phyloP scores from a whole-genome alignment of 2,329 filamentous ascomycete species.

The Raffaelea albimanens region DNA sequence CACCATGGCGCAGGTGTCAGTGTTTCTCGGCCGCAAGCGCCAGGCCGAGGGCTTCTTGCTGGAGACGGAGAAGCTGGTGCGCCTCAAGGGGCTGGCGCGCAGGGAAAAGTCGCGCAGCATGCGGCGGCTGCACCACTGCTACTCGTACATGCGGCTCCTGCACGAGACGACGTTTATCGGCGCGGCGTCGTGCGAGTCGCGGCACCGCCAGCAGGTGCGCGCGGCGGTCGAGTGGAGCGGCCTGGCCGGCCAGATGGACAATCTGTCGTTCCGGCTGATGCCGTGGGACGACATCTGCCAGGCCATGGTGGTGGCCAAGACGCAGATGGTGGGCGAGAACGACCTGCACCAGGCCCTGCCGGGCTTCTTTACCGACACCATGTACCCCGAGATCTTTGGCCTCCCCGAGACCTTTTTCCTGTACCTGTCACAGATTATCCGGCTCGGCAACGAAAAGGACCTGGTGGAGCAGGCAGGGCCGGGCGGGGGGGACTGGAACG shows the following conservation, averaged over 20 bases:
- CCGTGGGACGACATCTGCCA: constrained; percentile 20
- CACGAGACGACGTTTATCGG: constrained; percentile 26
- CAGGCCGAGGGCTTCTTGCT: constrained; percentile 26
- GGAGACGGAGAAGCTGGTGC: constrained; percentile 29
- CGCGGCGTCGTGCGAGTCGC: constrained; percentile 6
- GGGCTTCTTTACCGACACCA: constrained; percentile 24
- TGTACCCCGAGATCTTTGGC: constrained; percentile 31
- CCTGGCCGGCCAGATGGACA: constrained; percentile 15
- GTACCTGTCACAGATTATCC: constrained; percentile 24
- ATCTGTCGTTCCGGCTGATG: constrained; percentile 21
- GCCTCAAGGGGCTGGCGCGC: constrained; percentile 23
- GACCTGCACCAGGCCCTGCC: constrained; percentile 27
- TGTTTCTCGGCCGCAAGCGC: constrained; percentile 22
- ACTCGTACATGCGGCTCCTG: constrained; percentile 27
- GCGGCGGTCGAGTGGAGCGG: constrained; percentile 14
- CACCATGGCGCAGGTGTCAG: constrained; percentile 27
- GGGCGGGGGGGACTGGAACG: too few relatives aligned
- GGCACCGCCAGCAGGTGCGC: constrained; percentile 12
- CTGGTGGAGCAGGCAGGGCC: constrained; percentile 11
- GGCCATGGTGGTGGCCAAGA: constrained; percentile 22
- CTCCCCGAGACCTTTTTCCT: constrained; percentile 25
- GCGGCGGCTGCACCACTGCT: constrained; percentile 31
- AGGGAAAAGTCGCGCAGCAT: constrained; percentile 29
- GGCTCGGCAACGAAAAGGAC: constrained; percentile 27
- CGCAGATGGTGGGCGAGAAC: constrained; percentile 26